These are phyloP conservation scores for Venturia asperata DNA, from an alignment of 2,329 filamentous ascomycete species.

Conservation along the genomic window DNA sequence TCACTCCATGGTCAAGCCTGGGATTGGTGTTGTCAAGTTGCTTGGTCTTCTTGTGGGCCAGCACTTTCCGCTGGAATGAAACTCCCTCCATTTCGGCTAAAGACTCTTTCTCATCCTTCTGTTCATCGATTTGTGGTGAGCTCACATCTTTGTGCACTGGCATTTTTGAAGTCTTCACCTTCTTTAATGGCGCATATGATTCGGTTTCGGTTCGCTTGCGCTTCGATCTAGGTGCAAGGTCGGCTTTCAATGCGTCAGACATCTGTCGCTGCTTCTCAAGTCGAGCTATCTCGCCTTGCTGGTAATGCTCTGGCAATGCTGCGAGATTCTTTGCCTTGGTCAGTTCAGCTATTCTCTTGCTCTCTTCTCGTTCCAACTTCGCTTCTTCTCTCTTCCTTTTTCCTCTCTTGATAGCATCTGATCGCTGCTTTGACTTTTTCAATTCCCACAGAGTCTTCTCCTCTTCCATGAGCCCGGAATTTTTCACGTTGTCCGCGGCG, in stretches of 20 bases:
- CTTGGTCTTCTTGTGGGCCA: not conserved
- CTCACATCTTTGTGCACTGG: not conserved
- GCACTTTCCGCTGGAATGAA: not conserved
- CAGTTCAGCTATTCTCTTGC: not conserved
- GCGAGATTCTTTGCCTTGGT: not conserved
- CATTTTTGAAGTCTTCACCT: not conserved
- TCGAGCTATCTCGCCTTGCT: not conserved
- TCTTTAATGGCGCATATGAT: not conserved
- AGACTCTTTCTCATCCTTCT: not conserved
- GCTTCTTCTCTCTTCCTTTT: not conserved
- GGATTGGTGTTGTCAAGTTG: not conserved
- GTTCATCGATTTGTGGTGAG: not conserved
- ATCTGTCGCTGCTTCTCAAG: not conserved
- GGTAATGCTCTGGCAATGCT: not conserved
- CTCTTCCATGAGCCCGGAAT: not conserved
- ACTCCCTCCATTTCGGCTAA: not conserved
- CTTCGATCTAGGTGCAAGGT: not conserved
- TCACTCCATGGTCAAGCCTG: not conserved
- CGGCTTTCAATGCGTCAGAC: not conserved
- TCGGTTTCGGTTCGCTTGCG: not conserved
- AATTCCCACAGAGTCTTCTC: not conserved
- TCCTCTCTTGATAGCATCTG: not conserved
- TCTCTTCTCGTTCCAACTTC: not conserved
- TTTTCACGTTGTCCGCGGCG: not conserved
- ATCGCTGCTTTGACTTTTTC: not conserved